These are phyloP conservation scores for Pseudotsuga menziesii DNA, from an alignment of 75 land plant genomes.

Conservation along the genomic window DNA sequence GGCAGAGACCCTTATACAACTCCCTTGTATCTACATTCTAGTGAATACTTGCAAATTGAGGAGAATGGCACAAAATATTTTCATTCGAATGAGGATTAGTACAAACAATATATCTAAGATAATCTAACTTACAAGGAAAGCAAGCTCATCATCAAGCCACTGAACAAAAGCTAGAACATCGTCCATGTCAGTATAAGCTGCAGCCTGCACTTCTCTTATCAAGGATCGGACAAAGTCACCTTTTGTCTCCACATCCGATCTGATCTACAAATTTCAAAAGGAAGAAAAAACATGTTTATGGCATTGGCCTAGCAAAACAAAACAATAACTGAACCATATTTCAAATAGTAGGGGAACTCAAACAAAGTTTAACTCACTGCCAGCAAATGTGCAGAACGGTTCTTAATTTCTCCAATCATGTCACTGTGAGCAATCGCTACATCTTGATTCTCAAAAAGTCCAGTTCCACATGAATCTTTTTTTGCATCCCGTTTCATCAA, in stretches of 20 bases:
- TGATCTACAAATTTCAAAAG: slow-evolving; percentile 33
- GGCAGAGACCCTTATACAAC: neutral
- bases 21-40: neutral
- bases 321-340: neutral
- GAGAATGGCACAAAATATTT: neutral
- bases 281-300: slow-evolving; percentile 13
- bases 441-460: slow-evolving; percentile 14
- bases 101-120: neutral
- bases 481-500: slow-evolving; percentile 66
- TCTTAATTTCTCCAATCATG: slow-evolving; percentile 96
- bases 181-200: slow-evolving; percentile 56
- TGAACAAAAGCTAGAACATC: slow-evolving; percentile 73
- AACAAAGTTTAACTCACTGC: slow-evolving; percentile 55
- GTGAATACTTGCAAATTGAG: neutral
- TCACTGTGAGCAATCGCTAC: slow-evolving; percentile 34
- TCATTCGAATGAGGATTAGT: neutral
- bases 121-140: slow-evolving; percentile 46
- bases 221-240: slow-evolving; percentile 68
- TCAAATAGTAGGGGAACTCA: slow-evolving; percentile 8
- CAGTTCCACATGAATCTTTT: slow-evolving; percentile 22
- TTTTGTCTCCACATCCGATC: slow-evolving; percentile 74
- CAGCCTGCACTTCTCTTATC: slow-evolving; percentile 52
- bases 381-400: slow-evolving; percentile 72
- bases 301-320: neutral
- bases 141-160: slow-evolving; percentile 80